phyloP scores from a whole-genome alignment of 768 basidiomycete genomes.

The Russula virescens region DNA sequence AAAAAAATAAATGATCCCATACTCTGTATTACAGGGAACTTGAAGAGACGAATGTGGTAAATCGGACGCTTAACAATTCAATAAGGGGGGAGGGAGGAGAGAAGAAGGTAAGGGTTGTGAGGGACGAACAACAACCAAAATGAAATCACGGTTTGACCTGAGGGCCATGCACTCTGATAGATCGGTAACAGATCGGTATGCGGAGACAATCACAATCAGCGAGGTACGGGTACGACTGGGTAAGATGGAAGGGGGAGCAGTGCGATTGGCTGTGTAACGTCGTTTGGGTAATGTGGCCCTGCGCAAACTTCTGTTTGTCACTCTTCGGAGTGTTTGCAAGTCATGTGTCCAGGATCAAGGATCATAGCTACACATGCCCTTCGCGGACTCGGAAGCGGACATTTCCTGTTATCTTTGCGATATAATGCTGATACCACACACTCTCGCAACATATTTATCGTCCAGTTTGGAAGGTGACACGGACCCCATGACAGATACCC shows the following conservation, averaged over 20 bases:
- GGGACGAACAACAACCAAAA: neutral
- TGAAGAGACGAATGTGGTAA: slow-evolving; percentile 8
- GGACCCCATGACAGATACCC: slow-evolving; percentile 6
- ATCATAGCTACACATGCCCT: neutral
- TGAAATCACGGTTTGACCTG: slow-evolving; percentile 9
- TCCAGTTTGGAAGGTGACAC: neutral
- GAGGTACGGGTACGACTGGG: neutral
- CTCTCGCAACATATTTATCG: neutral
- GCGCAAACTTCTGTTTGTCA: neutral
- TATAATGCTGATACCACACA: neutral
- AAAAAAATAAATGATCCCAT: too few relatives aligned
- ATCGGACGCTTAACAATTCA: slow-evolving; percentile 1
- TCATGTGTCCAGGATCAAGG: slow-evolving; percentile 13
- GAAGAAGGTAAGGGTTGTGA: too few relatives aligned
- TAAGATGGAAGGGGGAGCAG: neutral
- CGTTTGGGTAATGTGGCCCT: slow-evolving; percentile 9
- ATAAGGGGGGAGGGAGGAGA: neutral
- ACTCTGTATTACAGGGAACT: neutral
- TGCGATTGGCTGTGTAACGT: neutral
- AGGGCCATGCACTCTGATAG: slow-evolving; percentile 3
- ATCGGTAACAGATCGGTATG: slow-evolving; percentile 15
- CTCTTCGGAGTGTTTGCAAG: neutral
- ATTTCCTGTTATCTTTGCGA: slow-evolving; percentile 14
- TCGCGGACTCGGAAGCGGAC: slow-evolving; percentile 15
- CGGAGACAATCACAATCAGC: neutral